Percentiles rank a stretch among this genome's conserved stretches.
Evolutionary conservation across 345 rosid species (phyloP).

Genomic region (Chamaenerion angustifolium): DNA sequence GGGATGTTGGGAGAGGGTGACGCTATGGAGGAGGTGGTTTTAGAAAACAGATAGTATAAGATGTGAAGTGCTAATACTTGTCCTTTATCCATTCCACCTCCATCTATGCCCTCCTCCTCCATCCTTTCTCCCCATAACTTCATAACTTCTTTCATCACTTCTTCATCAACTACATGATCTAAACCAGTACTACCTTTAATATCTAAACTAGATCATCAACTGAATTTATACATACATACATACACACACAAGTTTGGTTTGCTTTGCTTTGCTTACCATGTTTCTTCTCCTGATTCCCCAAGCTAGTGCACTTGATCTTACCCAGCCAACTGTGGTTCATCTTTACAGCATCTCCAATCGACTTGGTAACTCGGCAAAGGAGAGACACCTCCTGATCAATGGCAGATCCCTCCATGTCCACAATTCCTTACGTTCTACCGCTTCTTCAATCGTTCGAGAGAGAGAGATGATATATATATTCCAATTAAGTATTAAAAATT

Average conservation of each 20-base stretch:
- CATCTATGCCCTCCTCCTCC: not conserved
- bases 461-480: not conserved
- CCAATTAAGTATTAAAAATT: not conserved
- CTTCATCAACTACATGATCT: too few relatives aligned
- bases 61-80: constrained; percentile 2
- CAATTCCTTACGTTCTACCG: not conserved
- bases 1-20: constrained; percentile 16
- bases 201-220: not conserved
- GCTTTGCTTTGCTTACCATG: constrained; percentile 1
- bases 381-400: constrained; percentile 4
- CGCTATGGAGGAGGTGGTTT: constrained; percentile 1
- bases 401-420: too few relatives aligned
- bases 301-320: not conserved
- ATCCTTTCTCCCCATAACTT: too few relatives aligned
- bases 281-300: not conserved
- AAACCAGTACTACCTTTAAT: not conserved
- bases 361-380: constrained; percentile 6
- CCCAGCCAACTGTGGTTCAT: constrained; percentile 7
- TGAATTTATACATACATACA: not conserved
- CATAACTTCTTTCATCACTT: too few relatives aligned
- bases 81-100: not conserved
- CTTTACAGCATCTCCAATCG: constrained; percentile 5
- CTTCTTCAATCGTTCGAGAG: not conserved
- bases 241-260: too few relatives aligned
- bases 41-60: constrained; percentile 10